These are phyloP conservation scores for Talaromyces stipitatus DNA, from an alignment of 495 filamentous ascomycete species.

Conservation along the genomic window DNA sequence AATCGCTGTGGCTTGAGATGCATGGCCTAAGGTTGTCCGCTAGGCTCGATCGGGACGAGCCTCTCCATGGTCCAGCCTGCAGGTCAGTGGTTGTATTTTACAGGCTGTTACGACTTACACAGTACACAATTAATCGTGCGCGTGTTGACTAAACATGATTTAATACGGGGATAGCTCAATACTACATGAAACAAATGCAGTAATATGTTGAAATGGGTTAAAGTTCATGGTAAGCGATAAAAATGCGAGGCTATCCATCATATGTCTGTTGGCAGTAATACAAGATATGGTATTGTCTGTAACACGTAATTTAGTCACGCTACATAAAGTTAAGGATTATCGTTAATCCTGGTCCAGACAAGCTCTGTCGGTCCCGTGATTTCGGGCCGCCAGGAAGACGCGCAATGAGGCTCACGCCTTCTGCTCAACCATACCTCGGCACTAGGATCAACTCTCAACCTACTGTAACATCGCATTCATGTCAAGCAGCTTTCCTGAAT, in stretches of 20 bases:
- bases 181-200: no score
- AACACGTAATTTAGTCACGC: neutral
- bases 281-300: neutral
- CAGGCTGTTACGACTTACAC: no score
- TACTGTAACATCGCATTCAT: neutral
- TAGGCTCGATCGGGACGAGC: slow-evolving; percentile 4
- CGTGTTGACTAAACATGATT: no score
- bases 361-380: neutral
- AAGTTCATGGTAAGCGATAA: no score
- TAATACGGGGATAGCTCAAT: no score
- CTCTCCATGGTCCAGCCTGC: neutral
- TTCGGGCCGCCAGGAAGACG: neutral
- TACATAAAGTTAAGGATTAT: neutral
- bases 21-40: neutral
- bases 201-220: no score
- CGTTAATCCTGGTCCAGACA: neutral
- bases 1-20: slow-evolving; percentile 19
- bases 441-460: neutral
- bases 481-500: neutral
- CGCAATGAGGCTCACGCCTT: neutral
- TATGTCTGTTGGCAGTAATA: neutral
- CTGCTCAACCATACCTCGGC: no score
- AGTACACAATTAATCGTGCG: neutral
- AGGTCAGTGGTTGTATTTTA: no score
- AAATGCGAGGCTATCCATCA: no score